Percentiles rank a stretch among this genome's conserved stretches.
phyloP scores from a whole-genome alignment of 2,329 filamentous ascomycete genomes.

The Ascochyta fabae region DNA sequence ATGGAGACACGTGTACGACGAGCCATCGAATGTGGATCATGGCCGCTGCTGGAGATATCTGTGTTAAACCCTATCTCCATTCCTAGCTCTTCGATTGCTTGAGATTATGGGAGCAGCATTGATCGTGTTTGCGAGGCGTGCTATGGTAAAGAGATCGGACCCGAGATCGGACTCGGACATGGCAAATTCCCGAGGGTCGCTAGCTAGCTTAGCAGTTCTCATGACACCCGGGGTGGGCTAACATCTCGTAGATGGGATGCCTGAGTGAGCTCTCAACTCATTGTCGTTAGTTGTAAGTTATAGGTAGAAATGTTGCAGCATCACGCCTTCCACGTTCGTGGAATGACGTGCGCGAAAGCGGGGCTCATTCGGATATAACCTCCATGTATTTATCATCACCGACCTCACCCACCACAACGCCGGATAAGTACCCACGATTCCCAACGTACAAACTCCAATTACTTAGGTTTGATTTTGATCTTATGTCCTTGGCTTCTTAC shows the following conservation, averaged over 20 bases:
- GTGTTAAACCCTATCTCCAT: background rate
- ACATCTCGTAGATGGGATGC: background rate
- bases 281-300: background rate
- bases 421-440: conserved; percentile 6
- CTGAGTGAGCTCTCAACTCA: background rate
- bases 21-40: background rate
- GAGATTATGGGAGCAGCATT: background rate
- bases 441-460: background rate
- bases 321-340: background rate
- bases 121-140: background rate
- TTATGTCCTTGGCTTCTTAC: conserved; percentile 26
- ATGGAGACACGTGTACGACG: background rate
- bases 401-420: background rate
- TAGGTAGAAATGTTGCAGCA: background rate
- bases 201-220: background rate
- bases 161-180: background rate
- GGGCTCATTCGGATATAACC: conserved; percentile 17
- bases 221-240: background rate
- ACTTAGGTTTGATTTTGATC: background rate
- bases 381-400: conserved; percentile 21
- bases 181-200: background rate
- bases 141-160: background rate
- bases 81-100: background rate
- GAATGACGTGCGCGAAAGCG: conserved; percentile 18
- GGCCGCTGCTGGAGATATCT: background rate